A percentile compares a stretch with the other conserved stretches of the same genome.
Conservation (phyloP, 768 basidiomycete species). For the Tremella mesenterica region DNA sequence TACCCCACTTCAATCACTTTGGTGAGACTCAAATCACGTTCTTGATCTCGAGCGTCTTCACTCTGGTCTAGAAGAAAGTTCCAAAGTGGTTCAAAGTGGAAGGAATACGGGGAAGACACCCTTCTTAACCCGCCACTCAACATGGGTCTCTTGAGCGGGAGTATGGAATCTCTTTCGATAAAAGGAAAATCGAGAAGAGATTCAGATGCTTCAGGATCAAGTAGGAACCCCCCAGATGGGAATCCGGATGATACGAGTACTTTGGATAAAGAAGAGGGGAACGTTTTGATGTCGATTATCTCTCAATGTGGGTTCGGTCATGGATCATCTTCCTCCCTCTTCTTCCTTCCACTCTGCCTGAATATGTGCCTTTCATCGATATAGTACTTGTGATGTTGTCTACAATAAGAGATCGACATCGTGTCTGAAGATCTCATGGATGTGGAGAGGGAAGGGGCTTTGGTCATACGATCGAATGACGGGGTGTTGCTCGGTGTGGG, state of each 20-base stretch:
- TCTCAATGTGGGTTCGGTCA: slow-evolving; percentile 65
- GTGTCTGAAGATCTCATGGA: too few relatives aligned
- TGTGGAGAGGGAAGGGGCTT: slow-evolving; percentile 22
- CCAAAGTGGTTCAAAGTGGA: too few relatives aligned
- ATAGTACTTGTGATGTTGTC: too few relatives aligned
- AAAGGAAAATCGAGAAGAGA: slow-evolving; percentile 42
- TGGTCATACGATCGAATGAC: too few relatives aligned
- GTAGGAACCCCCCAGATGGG: slow-evolving; percentile 53
- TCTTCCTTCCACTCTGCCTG: neutral
- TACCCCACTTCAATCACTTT: too few relatives aligned
- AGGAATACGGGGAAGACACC: too few relatives aligned
- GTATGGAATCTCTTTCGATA: slow-evolving; percentile 25
- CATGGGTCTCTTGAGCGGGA: slow-evolving; percentile 23
- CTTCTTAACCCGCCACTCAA: neutral
- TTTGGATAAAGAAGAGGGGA: slow-evolving; percentile 90
- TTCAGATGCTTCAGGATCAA: slow-evolving; percentile 48
- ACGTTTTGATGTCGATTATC: slow-evolving; percentile 75
- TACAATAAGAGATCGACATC: too few relatives aligned
- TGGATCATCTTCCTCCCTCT: neutral
- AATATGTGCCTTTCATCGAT: too few relatives aligned
- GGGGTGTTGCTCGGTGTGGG: too few relatives aligned
- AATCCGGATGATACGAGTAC: slow-evolving; percentile 85
- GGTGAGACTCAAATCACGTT: too few relatives aligned
- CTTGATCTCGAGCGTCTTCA: too few relatives aligned
- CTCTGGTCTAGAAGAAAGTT: too few relatives aligned